A percentile compares a stretch with the other conserved stretches of the same genome.
phyloP scores from a whole-genome alignment of 2,329 filamentous ascomycete species.

The Colletotrichum lini region DNA sequence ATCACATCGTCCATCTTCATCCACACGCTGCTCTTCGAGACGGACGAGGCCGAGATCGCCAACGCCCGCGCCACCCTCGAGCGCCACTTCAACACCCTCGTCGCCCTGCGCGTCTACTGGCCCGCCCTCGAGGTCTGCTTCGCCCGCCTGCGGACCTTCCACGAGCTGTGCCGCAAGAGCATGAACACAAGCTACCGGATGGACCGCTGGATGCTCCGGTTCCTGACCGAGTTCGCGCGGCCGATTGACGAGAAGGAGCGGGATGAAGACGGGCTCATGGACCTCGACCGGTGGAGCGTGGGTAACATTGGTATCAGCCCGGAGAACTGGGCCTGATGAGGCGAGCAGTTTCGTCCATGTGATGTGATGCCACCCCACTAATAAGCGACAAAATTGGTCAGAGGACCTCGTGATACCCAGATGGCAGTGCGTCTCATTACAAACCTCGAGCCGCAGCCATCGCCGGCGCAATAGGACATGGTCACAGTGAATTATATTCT shows the following conservation, averaged over 20 bases:
- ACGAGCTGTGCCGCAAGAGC: slow-evolving; percentile 56
- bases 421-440: too few species aligned
- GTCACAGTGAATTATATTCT: too few species aligned
- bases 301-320: slow-evolving; percentile 44
- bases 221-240: slow-evolving; percentile 52
- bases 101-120: slow-evolving; percentile 58
- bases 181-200: slow-evolving; percentile 56
- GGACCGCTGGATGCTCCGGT: slow-evolving; percentile 60
- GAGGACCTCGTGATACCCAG: neutral
- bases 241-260: slow-evolving; percentile 50
- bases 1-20: slow-evolving; percentile 63
- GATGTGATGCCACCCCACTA: neutral
- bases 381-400: neutral
- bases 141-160: slow-evolving; percentile 57
- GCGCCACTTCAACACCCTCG: slow-evolving; percentile 61
- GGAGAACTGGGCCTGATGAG: slow-evolving; percentile 42
- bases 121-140: slow-evolving; percentile 56
- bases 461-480: neutral
- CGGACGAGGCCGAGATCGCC: slow-evolving; percentile 52
- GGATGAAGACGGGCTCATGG: slow-evolving; percentile 40
- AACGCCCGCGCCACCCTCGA: slow-evolving; percentile 55
- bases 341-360: neutral
- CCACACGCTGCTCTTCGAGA: slow-evolving; percentile 60
- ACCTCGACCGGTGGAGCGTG: slow-evolving; percentile 42
- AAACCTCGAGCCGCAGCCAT: neutral